Evolutionary conservation across 2,329 filamentous ascomycete genomes (phyloP).

Genomic region (Ceratocystis huliohia): DNA sequence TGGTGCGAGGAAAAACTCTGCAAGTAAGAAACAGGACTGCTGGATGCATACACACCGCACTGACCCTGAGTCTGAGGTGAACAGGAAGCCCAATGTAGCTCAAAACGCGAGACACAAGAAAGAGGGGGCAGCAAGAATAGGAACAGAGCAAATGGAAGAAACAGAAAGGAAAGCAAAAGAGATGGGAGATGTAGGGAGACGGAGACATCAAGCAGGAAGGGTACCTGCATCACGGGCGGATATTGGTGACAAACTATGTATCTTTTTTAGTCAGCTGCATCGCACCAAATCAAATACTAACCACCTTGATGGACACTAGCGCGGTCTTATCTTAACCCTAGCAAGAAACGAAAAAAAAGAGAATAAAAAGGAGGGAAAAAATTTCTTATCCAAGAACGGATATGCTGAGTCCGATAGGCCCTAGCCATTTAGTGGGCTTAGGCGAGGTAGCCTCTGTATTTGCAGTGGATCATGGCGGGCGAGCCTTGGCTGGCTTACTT

Average conservation of each 20-base stretch:
- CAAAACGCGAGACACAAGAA: background rate
- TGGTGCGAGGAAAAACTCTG: background rate
- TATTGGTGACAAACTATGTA: background rate
- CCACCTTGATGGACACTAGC: background rate
- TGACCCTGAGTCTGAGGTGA: background rate
- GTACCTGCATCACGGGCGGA: conserved; percentile 4
- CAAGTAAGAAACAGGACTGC: background rate
- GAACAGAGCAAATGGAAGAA: background rate
- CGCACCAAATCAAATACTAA: background rate
- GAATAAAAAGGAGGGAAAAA: background rate
- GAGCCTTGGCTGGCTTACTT: background rate
- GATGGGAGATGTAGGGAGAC: background rate
- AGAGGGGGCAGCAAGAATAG: background rate
- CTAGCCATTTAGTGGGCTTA: background rate
- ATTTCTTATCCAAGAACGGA: background rate
- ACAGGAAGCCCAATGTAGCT: background rate
- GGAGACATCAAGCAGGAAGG: background rate
- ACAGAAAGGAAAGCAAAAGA: background rate
- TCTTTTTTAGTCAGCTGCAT: background rate
- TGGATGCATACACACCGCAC: background rate
- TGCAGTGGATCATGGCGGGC: background rate
- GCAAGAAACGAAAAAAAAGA: background rate
- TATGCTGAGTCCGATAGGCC: background rate
- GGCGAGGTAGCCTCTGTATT: background rate
- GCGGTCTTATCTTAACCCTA: background rate